These are phyloP conservation scores for Tricholoma sp. DNA, from an alignment of 768 basidiomycete genomes.

Conservation along the genomic window DNA sequence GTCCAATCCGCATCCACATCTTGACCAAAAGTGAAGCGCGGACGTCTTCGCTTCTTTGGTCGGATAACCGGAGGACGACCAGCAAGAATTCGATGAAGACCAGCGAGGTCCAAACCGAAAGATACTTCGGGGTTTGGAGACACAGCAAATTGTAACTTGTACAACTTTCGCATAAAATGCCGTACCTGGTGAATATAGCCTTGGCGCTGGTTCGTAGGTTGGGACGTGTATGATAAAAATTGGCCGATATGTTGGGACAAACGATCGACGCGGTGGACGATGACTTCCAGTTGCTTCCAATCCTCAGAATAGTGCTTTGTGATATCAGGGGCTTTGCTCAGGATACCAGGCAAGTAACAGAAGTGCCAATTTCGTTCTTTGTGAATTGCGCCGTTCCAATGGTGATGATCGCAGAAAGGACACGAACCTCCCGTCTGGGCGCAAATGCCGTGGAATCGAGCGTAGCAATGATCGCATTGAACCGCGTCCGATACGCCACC, in stretches of 20 bases:
- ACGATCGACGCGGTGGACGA: constrained; percentile 76
- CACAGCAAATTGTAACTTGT: constrained; percentile 86
- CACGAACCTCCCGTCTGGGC: constrained; percentile 88
- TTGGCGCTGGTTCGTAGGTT: constrained; percentile 63
- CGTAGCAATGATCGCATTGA: constrained; percentile 86
- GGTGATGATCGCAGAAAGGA: constrained; percentile 87
- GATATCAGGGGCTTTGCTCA: constrained; percentile 71
- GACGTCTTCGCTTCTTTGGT: constrained; percentile 54
- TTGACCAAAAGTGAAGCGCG: constrained; percentile 69
- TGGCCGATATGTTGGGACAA: constrained; percentile 72
- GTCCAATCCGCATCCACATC: constrained; percentile 70
- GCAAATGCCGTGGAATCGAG: constrained; percentile 80
- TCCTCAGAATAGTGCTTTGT: constrained; percentile 75
- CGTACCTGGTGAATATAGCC: constrained; percentile 80
- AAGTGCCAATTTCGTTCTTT: constrained; percentile 84
- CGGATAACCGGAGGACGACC: constrained; percentile 48
- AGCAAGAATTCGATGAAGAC: constrained; percentile 76
- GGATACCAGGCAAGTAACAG: constrained; percentile 68
- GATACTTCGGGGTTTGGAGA: constrained; percentile 77
- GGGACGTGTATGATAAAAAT: constrained; percentile 70
- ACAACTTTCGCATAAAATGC: constrained; percentile 88
- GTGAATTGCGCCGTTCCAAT: constrained; percentile 83
- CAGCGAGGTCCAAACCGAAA: constrained; percentile 78
- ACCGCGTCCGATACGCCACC: constrained; percentile 78
- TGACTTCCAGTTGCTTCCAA: constrained; percentile 75